phyloP scores from a whole-genome alignment of 768 basidiomycete genomes.

The Pulveroboletus sp. region DNA sequence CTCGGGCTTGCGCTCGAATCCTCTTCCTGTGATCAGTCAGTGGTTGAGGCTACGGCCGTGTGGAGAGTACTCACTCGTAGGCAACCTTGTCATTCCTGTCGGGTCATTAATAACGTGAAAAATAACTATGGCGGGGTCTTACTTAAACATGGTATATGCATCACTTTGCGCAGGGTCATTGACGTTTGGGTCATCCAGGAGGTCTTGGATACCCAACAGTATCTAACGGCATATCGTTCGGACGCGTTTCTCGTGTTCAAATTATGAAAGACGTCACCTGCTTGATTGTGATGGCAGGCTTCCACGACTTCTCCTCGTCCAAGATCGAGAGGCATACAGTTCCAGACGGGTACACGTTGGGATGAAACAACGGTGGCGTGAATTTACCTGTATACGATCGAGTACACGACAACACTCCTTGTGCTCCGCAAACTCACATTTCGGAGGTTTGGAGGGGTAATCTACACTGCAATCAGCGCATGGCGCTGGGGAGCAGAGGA shows the following conservation, averaged over 20 bases:
- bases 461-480: slow-evolving; percentile 42
- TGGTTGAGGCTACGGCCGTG: not conserved
- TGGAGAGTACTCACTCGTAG: slow-evolving; percentile 66
- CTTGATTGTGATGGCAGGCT: slow-evolving; percentile 98
- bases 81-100: slow-evolving; percentile 86
- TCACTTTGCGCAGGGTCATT: slow-evolving; percentile 98
- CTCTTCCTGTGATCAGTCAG: slow-evolving; percentile 50
- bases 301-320: slow-evolving; percentile 99
- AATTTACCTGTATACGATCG: slow-evolving; percentile 75
- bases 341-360: slow-evolving; percentile 98
- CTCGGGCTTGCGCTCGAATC: slow-evolving; percentile 81
- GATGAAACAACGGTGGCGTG: slow-evolving; percentile 91
- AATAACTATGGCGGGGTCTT: slow-evolving; percentile 29
- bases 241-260: not conserved
- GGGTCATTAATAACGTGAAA: slow-evolving; percentile 6
- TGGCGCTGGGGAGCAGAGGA: not conserved
- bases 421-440: slow-evolving; percentile 52
- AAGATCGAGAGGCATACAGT: slow-evolving; percentile 97
- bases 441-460: slow-evolving; percentile 93
- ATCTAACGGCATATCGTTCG: slow-evolving; percentile 50
- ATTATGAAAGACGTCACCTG: slow-evolving; percentile 52
- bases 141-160: slow-evolving; percentile 99
- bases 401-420: not conserved
- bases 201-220: slow-evolving; percentile 90
- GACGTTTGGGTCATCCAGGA: slow-evolving; percentile 93